These are phyloP conservation scores for Neophaeococcomyces mojaviensis DNA, from an alignment of 2,329 filamentous ascomycete genomes.

Conservation along the genomic window DNA sequence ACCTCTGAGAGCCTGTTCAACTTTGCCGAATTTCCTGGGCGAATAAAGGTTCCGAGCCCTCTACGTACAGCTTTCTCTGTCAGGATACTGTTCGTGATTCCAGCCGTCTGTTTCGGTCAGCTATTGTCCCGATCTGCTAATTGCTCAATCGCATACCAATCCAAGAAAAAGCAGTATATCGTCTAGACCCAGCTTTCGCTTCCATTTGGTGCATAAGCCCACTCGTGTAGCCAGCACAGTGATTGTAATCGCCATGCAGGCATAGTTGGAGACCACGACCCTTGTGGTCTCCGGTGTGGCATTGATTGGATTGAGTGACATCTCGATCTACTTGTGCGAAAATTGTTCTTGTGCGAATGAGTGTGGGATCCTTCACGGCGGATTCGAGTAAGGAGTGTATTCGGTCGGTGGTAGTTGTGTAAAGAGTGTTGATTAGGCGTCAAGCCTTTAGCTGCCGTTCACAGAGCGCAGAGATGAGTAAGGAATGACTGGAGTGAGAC, in stretches of 20 bases:
- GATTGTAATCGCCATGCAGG: slow-evolving; percentile 5
- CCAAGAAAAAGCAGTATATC: slow-evolving; percentile 2
- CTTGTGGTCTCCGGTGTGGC: slow-evolving; percentile 5
- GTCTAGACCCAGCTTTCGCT: slow-evolving; percentile 1
- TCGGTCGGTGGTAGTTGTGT: too few species aligned
- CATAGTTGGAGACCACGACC: slow-evolving; percentile 7
- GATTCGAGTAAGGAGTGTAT: too few species aligned
- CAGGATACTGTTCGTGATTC: slow-evolving; percentile 1
- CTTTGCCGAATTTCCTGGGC: slow-evolving; percentile 2
- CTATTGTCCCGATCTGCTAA: too few species aligned
- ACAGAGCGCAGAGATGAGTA: too few species aligned
- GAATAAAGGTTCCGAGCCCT: slow-evolving; percentile 6
- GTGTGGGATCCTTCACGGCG: not conserved
- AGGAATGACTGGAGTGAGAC: too few species aligned
- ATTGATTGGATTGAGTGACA: not conserved
- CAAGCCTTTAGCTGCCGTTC: too few species aligned
- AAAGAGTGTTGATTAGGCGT: too few species aligned
- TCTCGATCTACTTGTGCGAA: not conserved
- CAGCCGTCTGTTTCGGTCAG: not conserved
- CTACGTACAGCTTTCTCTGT: slow-evolving; percentile 7
- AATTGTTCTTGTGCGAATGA: not conserved
- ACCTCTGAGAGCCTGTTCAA: slow-evolving; percentile 4
- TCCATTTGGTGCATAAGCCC: slow-evolving; percentile 2
- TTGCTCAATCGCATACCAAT: not conserved
- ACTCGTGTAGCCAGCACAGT: slow-evolving; percentile 1